Evolutionary conservation across 1,139 yeast genomes (phyloP), one percentile per base, ranked within the genome.

Genomic region (Hanseniaspora sp.): DNA sequence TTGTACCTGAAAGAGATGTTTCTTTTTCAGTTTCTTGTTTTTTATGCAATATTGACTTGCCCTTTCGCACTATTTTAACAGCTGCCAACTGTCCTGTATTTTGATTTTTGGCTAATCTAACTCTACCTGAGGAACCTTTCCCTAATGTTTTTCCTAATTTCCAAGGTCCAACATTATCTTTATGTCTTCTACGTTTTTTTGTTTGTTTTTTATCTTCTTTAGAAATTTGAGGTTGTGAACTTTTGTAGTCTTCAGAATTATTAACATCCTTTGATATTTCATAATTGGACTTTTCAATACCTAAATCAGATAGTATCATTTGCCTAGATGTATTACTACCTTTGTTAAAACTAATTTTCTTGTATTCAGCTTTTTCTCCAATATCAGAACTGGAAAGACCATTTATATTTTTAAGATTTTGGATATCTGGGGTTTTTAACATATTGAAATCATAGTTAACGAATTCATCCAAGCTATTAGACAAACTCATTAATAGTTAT

Each of bases 111-210:
- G 90, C 94, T 47, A 84, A 68, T 39, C 86, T 73, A 2, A 84
- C 95, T 57, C 90, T 72, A 3, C 92, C 92, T 0, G 92, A 83
- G 53, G 92, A 85, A 28, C 95, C 95, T 63, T 86, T 75, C 5
- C 95, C 95, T 55, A 84, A 69, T 7, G 92, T 83, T 63, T 82
- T 79, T 23, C 94, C 94, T 56, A 84, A 70, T 60, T 77, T 77
- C 94, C 94, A 84, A 9, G 94, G 94, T 1, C 94, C 94, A 17
- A 84, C 71, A 37, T 71, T 69, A 57, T 70, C 69, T 31, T 45
- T 40, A 30, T 46, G 15, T 18, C 34, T 48, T 51, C 67, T 59
- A 28, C 64, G 60, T 51, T 61, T 64, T 43, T 67, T 59, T 52
- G 64, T 65, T 31, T 51, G 37, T 39, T 42, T 45, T 44, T 45